Evolutionary conservation across 202 grass and related monocot species (phyloP).

Genomic region (Tripidium arundinaceum): DNA sequence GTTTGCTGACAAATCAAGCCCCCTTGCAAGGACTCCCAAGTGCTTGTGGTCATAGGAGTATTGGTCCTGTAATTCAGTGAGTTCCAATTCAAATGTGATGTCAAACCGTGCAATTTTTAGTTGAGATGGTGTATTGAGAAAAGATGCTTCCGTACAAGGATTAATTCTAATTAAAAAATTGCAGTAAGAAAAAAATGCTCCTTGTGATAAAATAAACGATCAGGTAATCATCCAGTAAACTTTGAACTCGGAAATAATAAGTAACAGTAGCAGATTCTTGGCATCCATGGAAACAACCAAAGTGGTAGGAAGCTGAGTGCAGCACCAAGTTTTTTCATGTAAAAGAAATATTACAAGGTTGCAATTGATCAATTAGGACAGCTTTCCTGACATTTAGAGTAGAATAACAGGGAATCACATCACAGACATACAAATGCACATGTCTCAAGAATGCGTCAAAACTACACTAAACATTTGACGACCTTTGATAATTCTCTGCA

Average conservation of each 20-base stretch:
- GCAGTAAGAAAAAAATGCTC: no score
- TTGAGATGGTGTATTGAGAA: background rate
- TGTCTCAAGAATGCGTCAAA: constrained; percentile 8
- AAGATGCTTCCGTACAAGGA: no score
- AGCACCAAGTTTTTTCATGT: background rate
- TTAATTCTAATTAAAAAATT: no score
- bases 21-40: background rate
- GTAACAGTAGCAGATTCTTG: no score
- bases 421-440: constrained; percentile 17
- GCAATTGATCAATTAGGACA: background rate
- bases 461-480: constrained; percentile 37
- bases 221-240: no score
- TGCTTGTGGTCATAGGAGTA: background rate
- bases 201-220: no score
- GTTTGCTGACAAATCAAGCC: background rate
- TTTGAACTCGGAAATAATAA: no score
- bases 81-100: background rate
- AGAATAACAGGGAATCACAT: constrained; percentile 17
- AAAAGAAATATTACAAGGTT: background rate
- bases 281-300: no score
- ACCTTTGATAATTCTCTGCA: constrained; percentile 21
- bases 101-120: background rate
- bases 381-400: constrained; percentile 4
- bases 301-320: background rate
- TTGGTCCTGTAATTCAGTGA: background rate